Conservation (phyloP, 2,329 filamentous ascomycete species). For the Nemania sp. region DNA sequence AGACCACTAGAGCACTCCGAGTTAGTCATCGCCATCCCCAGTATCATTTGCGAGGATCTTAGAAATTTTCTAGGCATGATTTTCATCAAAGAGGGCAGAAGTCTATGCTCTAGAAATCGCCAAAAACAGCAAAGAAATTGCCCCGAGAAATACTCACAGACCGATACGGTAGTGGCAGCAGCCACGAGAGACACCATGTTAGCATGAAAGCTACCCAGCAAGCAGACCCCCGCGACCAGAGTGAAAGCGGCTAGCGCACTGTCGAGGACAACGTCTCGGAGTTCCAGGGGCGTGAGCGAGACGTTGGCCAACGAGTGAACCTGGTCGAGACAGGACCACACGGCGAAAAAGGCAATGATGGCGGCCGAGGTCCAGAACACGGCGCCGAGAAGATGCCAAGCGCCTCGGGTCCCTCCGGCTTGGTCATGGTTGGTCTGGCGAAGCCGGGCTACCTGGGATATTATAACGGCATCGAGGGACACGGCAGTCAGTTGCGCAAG, state of each 20-base stretch:
- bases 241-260: conserved; percentile 43
- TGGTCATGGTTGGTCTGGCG: conserved; percentile 47
- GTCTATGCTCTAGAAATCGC: too few relatives aligned
- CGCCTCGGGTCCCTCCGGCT: conserved; percentile 29
- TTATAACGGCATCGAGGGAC: conserved; percentile 50
- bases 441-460: conserved; percentile 47
- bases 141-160: too few relatives aligned
- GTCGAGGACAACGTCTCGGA: conserved; percentile 50
- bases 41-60: too few relatives aligned
- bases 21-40: too few relatives aligned
- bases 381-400: conserved; percentile 44
- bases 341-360: conserved; percentile 44
- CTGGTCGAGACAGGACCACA: conserved; percentile 48
- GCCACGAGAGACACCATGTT: conserved; percentile 48
- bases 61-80: too few relatives aligned
- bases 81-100: too few relatives aligned
- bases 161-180: conserved; percentile 43
- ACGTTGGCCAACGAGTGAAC: conserved; percentile 50
- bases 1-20: too few relatives aligned
- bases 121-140: too few relatives aligned
- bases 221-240: conserved; percentile 46
- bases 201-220: conserved; percentile 48
- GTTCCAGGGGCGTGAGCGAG: conserved; percentile 45
- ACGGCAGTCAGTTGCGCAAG: conserved; percentile 48
- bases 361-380: conserved; percentile 44